Base-by-base conservation (phyloP, 2,329 filamentous ascomycete species). In the Diaporthe caulivora region DNA sequence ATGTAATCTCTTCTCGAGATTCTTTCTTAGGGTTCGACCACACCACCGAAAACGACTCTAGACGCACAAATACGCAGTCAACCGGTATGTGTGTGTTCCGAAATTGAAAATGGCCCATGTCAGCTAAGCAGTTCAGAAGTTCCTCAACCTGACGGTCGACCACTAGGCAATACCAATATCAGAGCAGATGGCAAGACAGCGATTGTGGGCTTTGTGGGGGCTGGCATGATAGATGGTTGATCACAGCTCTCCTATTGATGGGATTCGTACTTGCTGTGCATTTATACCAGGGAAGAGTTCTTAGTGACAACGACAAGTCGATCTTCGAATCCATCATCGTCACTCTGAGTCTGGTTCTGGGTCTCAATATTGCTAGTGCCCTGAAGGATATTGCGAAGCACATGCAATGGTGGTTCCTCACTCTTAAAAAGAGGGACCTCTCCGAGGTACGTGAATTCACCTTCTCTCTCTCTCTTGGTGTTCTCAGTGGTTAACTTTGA, bases 371-470 rank as follows among this genome's bases (percentile, higher is more conserved):
- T 34, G 60, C 60, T 24, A 49, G 60, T 3, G 60, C 60, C 9
- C 60, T 64, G 18, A 64, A 64, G 42, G 60, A 64, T 8, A 24
- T 64, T 1, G 60, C 60, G 34, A 49, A 64, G 29, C 42, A 49
- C 11, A 64, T 49, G 60, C 26, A 42, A 64, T 64, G 60, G 60
- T 64, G 60, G 60, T 64, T 49, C 13, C 60, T 64, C 26, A 49
- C 11, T 8, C 60, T 34, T 6, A 64, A 64, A 34, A 64, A 21
- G 24, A 4, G 60, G 42, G 29, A 47, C 49, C 11, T 64, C 11
- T 49, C 60, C 2, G 60, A 64, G 42, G 60, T 18, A 34, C 2
- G 26, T n/a, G 1, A 34, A 10, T 2, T 15, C 17, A 24, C 13
- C 0, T 40, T 15, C 3, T 15, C 40, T 2, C 58, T n/a, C 31